phyloP scores from a whole-genome alignment of 2,329 filamentous ascomycete genomes.

The Neofusicoccum ribis region DNA sequence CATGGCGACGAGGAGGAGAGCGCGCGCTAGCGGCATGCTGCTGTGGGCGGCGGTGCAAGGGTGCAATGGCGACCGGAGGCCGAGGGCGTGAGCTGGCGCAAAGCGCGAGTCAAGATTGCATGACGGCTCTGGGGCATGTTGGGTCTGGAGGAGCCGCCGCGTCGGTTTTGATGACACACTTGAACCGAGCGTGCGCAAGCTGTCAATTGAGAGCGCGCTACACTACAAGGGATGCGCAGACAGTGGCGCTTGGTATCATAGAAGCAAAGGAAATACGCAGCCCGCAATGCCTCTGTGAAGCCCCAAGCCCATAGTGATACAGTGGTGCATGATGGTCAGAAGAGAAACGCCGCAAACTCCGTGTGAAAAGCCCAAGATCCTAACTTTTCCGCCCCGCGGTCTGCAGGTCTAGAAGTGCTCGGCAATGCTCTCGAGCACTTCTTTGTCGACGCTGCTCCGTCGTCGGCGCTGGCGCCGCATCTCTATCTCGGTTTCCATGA shows the following conservation, averaged over 20 bases:
- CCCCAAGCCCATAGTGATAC: constrained; percentile 8
- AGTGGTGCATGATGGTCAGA: not conserved
- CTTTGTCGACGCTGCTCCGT: constrained; percentile 36
- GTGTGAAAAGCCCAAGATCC: not conserved
- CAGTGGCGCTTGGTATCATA: constrained; percentile 15
- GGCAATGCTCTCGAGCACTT: constrained; percentile 38
- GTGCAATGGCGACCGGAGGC: not conserved
- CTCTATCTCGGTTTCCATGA: constrained; percentile 57
- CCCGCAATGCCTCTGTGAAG: constrained; percentile 5
- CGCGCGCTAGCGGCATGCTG: not conserved
- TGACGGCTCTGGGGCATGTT: not conserved
- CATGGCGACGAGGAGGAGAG: not conserved
- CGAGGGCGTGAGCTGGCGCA: not conserved
- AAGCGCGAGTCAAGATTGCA: constrained; percentile 7
- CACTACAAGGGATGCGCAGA: not conserved
- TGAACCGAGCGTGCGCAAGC: not conserved
- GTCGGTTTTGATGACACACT: not conserved
- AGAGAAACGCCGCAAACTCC: not conserved
- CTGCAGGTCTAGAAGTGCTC: constrained; percentile 28
- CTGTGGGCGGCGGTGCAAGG: not conserved
- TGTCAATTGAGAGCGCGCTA: not conserved
- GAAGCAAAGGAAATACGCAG: not conserved
- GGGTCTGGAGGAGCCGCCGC: not conserved
- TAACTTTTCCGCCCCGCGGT: not conserved
- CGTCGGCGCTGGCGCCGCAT: constrained; percentile 45